Conservation (phyloP, 768 basidiomycete genomes). For the Phylloporus sp. region DNA sequence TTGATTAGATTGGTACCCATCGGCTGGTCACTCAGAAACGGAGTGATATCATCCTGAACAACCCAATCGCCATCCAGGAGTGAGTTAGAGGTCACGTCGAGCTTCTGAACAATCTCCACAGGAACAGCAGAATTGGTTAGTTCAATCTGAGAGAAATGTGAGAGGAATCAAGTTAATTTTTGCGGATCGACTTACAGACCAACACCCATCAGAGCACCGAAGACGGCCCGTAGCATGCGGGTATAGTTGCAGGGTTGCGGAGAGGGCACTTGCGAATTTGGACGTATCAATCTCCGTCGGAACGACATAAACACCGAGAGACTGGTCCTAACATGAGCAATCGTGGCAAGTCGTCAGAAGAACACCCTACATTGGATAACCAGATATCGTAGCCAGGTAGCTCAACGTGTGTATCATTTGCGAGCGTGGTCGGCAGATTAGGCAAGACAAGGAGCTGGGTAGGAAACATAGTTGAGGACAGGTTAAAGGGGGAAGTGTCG, state of each 20-base stretch:
- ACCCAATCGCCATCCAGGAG: conserved; percentile 13
- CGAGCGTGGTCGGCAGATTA: conserved; percentile 8
- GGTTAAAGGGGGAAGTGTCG: background rate
- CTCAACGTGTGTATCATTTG: conserved; percentile 2
- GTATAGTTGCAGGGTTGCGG: conserved; percentile 9
- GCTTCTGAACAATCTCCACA: conserved; percentile 7
- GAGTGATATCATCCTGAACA: conserved; percentile 8
- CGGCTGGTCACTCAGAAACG: conserved; percentile 5
- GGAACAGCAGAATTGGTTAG: conserved; percentile 10
- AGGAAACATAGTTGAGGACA: background rate
- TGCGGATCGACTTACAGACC: conserved; percentile 9
- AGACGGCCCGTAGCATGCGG: conserved; percentile 14
- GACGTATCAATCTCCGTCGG: conserved; percentile 1
- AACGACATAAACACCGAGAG: conserved; percentile 5
- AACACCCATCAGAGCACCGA: conserved; percentile 1
- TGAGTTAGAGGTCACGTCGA: background rate
- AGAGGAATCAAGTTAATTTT: background rate
- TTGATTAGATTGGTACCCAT: background rate
- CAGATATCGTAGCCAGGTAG: conserved; percentile 15
- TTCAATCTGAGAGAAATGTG: conserved; percentile 7
- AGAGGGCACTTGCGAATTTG: conserved; percentile 7
- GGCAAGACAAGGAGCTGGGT: conserved; percentile 6
- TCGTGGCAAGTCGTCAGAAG: background rate
- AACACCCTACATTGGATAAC: conserved; percentile 7
- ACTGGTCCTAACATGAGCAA: background rate